A percentile compares a stretch with the other conserved stretches of the same genome.
Evolutionary conservation across 1,139 yeast genomes (phyloP).

Genomic region (Saccharomyces pastorianus): DNA sequence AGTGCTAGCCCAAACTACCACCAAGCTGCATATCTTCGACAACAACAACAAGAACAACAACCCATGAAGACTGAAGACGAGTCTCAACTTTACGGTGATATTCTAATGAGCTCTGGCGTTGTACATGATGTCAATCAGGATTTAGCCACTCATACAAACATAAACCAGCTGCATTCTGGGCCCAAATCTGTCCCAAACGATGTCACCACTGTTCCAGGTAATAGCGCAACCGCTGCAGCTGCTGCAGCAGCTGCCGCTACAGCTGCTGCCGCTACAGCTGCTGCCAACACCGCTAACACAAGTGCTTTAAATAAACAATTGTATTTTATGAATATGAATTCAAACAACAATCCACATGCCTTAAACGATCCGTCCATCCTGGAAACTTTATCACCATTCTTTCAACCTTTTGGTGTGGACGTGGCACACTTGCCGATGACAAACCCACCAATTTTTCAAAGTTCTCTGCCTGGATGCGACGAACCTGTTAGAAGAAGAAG

Average conservation of each 20-base stretch:
- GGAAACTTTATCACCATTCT: slow-evolving; percentile 33
- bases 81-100: neutral
- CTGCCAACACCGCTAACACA: neutral
- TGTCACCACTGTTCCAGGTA: neutral
- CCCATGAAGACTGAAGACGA: neutral
- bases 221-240: too few relatives aligned
- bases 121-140: neutral
- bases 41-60: neutral
- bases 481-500: slow-evolving; percentile 42
- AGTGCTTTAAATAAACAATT: neutral
- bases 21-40: neutral
- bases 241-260: too few relatives aligned
- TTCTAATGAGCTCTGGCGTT: neutral
- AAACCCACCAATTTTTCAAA: slow-evolving; percentile 58
- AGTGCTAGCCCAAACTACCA: neutral
- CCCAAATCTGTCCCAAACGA: neutral
- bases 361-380: slow-evolving; percentile 33
- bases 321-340: neutral
- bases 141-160: neutral
- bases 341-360: slow-evolving; percentile 17
- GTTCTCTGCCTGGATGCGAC: slow-evolving; percentile 39
- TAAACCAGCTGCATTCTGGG: neutral
- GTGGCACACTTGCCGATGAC: slow-evolving; percentile 48
- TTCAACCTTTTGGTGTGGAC: slow-evolving; percentile 36
- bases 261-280: neutral